Base-by-base conservation (phyloP, 1,284 basidiomycete species). In the Amylostereum chailletii region DNA sequence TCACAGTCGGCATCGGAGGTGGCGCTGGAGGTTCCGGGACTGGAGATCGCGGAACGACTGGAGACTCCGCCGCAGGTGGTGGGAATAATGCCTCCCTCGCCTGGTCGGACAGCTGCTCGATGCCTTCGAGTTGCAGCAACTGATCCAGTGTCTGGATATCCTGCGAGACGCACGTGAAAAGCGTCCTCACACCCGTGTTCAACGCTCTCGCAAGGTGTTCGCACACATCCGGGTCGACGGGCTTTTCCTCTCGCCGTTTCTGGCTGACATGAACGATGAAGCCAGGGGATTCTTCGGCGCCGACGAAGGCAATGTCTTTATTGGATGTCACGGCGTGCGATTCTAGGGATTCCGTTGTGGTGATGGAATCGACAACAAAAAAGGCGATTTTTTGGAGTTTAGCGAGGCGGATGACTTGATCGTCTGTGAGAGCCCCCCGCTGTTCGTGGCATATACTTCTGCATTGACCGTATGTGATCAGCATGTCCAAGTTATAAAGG, bases 381-480 rank as follows among this genome's bases (percentile, higher is more conserved):
- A 54, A 45, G 2, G 30, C 29, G 29, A 54, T 54, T 7, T 47
- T 53, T 37, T 40, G 37, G 30, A 54, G 41, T 34, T 53, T 54
- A 27, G 34, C 11, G 4, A 54, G 45, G 7, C 46, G 9, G 7
- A 43, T 34, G 3, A 30, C 32, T n/a, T 53, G 45, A 4, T 54
- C 41, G 6, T 37, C 34, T 9, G 45, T 37, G 26, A 44, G 42
- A 1, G 46, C 37, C 8, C 41, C 41, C n/a, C 27, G 42, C 8
- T 42, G 37, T 5, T 34, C 8, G 38, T 49, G 38, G 9, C 46
- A 36, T 5, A 54, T 27, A 7, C 53, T 40, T 36, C 52, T 53
- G 43, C 19, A 32, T 4, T n/a, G 19, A 29, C 26, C 19, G 29
- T 29, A 10, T 3, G 2, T 9, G 42, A 30, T 7, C 26, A 26